These are phyloP conservation scores for Pouteria campechiana DNA, from an alignment of 179 eudicot genomes.

Conservation along the genomic window DNA sequence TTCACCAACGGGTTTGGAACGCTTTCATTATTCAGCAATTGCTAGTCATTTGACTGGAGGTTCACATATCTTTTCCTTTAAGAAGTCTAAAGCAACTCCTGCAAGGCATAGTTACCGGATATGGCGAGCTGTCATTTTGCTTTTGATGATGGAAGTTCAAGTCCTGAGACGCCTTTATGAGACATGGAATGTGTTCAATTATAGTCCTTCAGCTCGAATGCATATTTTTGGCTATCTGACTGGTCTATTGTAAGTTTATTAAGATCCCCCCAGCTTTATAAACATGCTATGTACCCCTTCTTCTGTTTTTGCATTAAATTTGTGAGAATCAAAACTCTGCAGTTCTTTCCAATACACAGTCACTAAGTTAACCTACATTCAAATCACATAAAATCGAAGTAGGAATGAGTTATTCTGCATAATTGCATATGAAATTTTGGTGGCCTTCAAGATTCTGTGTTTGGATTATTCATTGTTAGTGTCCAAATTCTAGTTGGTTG, in stretches of 20 bases:
- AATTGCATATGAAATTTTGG: too few species aligned
- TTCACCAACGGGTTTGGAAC: slow-evolving; percentile 30
- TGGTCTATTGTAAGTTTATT: slow-evolving; percentile 62
- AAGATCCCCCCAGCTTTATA: too few species aligned
- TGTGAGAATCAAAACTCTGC: too few species aligned
- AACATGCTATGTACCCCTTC: too few species aligned
- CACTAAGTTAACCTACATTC: too few species aligned
- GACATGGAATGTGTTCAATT: slow-evolving; percentile 60
- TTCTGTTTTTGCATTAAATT: too few species aligned
- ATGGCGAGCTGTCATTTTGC: slow-evolving; percentile 66
- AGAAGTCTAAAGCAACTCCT: slow-evolving; percentile 16
- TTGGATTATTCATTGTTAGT: too few species aligned
- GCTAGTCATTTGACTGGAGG: slow-evolving; percentile 61
- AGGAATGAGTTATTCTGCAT: too few species aligned
- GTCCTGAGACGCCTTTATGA: slow-evolving; percentile 63
- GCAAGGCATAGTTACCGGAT: slow-evolving; percentile 24
- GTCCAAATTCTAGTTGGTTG: too few species aligned
- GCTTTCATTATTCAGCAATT: slow-evolving; percentile 39
- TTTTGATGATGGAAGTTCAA: slow-evolving; percentile 82
- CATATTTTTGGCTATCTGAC: slow-evolving; percentile 66
- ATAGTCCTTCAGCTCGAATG: slow-evolving; percentile 73
- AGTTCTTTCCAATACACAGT: too few species aligned
- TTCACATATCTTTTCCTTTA: slow-evolving; percentile 33
- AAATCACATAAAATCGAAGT: too few species aligned
- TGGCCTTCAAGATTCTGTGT: too few species aligned